A percentile compares a stretch with the other conserved stretches of the same genome.
Evolutionary conservation across 108 stramenopile species (phyloP).

Genomic region (Bacterosira constricta): DNA sequence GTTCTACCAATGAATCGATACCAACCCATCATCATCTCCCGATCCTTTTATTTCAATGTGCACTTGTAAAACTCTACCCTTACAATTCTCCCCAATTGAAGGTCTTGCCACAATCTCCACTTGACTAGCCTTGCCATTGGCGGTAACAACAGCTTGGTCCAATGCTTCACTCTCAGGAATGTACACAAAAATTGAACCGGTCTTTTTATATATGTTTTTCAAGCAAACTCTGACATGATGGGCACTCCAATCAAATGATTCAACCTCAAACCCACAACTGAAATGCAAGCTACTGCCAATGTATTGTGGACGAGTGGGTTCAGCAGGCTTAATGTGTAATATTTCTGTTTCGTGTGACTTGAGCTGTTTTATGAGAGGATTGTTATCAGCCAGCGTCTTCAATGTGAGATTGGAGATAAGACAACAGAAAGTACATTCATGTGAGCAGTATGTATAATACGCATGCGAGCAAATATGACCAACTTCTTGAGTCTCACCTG

Average conservation of each 20-base stretch:
- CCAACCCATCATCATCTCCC: background rate
- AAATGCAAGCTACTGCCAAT: constrained; percentile 92
- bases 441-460: background rate
- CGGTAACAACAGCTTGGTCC: constrained; percentile 27
- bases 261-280: constrained; percentile 88
- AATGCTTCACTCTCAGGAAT: constrained; percentile 53
- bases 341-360: constrained; percentile 82
- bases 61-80: constrained; percentile 4
- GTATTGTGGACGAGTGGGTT: constrained; percentile 77
- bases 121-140: constrained; percentile 51
- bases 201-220: constrained; percentile 63
- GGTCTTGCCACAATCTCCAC: constrained; percentile 68
- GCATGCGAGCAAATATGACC: background rate
- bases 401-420: background rate
- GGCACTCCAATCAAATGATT: constrained; percentile 49
- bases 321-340: constrained; percentile 81
- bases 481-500: constrained; percentile 14
- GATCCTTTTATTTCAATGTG: background rate
- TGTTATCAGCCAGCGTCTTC: constrained; percentile 42
- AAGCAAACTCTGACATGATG: constrained; percentile 42
- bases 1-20: constrained; percentile 13
- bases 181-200: constrained; percentile 68
- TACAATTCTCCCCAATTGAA: constrained; percentile 23
- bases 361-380: constrained; percentile 66
- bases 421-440: background rate